Conservation (phyloP, 495 filamentous ascomycete genomes). For the Penicillium crystallinum region DNA sequence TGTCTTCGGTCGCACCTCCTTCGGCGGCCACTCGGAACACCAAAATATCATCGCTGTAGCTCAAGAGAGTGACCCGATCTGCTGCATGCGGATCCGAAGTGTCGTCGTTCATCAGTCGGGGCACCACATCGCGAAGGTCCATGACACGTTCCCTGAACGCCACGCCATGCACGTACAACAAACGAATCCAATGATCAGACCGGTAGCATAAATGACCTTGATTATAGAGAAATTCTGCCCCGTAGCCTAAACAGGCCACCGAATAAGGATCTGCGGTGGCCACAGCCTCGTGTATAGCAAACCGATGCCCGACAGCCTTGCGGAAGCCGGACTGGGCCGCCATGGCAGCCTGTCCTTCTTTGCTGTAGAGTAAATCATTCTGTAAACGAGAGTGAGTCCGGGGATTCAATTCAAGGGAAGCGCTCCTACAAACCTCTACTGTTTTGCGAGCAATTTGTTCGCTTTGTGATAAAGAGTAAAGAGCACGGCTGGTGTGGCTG, state of each 20-base stretch:
- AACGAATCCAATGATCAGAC: conserved; percentile 51
- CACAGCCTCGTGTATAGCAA: conserved; percentile 58
- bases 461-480: conserved; percentile 51
- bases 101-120: conserved; percentile 22
- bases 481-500: conserved; percentile 46
- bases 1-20: conserved; percentile 31
- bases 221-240: conserved; percentile 56
- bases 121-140: conserved; percentile 47
- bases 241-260: conserved; percentile 54
- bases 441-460: conserved; percentile 56
- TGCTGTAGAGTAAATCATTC: conserved; percentile 51
- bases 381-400: conserved; percentile 23
- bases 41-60: conserved; percentile 58
- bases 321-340: conserved; percentile 44
- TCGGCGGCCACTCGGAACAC: conserved; percentile 44
- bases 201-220: conserved; percentile 62
- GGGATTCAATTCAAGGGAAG: background rate
- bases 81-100: conserved; percentile 26
- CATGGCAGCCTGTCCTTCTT: conserved; percentile 52
- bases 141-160: conserved; percentile 52
- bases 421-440: conserved; percentile 47
- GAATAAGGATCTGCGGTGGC: conserved; percentile 59
- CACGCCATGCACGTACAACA: conserved; percentile 55
- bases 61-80: conserved; percentile 52
- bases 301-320: conserved; percentile 52